Percentiles rank a stretch among this genome's conserved stretches.
Evolutionary conservation across 768 basidiomycete species (phyloP).

Genomic region (Suillus hirtellus): DNA sequence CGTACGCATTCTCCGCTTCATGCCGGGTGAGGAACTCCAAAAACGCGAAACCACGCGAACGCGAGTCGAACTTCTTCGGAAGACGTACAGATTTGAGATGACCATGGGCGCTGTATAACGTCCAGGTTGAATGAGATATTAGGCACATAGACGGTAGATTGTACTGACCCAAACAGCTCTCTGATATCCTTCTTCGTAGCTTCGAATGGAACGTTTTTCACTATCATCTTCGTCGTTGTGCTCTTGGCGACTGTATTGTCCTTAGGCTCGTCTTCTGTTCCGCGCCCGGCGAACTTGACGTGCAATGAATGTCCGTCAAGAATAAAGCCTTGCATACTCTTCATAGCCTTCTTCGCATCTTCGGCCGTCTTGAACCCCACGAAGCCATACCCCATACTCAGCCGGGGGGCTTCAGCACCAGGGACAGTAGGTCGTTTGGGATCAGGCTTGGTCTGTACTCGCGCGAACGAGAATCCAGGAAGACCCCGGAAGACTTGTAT

Average conservation of each 20-base stretch:
- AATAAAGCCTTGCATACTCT: constrained; percentile 76
- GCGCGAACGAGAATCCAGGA: constrained; percentile 81
- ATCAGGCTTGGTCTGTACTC: constrained; percentile 89
- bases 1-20: constrained; percentile 89
- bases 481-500: constrained; percentile 68
- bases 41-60: constrained; percentile 94
- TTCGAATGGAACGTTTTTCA: constrained; percentile 98
- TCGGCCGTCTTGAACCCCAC: constrained; percentile 82
- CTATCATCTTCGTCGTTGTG: constrained; percentile 89
- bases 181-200: constrained; percentile 90
- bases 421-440: constrained; percentile 56
- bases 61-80: constrained; percentile 87
- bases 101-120: constrained; percentile 69
- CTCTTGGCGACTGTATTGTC: constrained; percentile 46
- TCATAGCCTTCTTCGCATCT: constrained; percentile 71
- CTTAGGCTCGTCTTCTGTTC: constrained; percentile 51
- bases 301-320: constrained; percentile 85
- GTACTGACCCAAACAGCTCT: constrained; percentile 80
- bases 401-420: constrained; percentile 42
- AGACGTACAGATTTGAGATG: constrained; percentile 92
- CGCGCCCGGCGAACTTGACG: constrained; percentile 86
- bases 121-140: constrained; percentile 7
- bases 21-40: constrained; percentile 88
- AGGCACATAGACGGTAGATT: constrained; percentile 1
- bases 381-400: constrained; percentile 98